Evolutionary conservation across 768 basidiomycete species (phyloP), one percentile per base, ranked within the genome.

Genomic region (Cantharellus cinnabarinus): DNA sequence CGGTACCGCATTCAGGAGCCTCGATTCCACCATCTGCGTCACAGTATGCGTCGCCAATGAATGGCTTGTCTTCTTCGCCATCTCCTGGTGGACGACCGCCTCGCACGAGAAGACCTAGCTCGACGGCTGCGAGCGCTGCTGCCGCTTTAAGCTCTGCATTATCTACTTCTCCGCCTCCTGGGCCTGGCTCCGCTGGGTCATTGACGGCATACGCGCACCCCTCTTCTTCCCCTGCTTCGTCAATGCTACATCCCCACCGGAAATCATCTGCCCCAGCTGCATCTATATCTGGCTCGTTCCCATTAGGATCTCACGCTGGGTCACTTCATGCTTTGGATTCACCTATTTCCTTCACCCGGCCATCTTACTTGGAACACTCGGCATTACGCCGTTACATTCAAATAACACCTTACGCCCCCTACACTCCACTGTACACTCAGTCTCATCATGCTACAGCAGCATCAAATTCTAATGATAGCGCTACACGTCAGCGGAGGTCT

Each of bases 361-460:
- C 87, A 1, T 70, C 79, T 0, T 89, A 89, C 68, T 75, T 89
- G 58, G 83, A 85, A 50, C 75, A 85, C 68, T 85, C 85, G 2
- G 77, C 83, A 1, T 71, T 89, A 59, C 80, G 83, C 57, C 71
- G 89, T 4, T 80, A 79, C 59, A 79, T 82, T 0, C 76, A 76
- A 52, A 61, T 69, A 2, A 65, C 68, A 4, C 76, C 81, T 7
- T 54, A 54, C 35, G 29, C 29, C 29, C 44, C 44, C 10, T 48
- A 10, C 44, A 10, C 44, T 48, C 44, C 42, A 48, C 52, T 7
- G n/a, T 41, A 48, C 29, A 48, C n/a, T 29, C 38, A 39, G 14
- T 57, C 56, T 15, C 39, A 39, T 57, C 15, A 10, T 37, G 5
- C 29, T 29, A 48, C 44, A 48, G 44, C 10, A 29, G 29, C 44